Evolutionary conservation across 1,139 yeast genomes (phyloP), one percentile per base, ranked within the genome.

Genomic region (Pneumocystis murina): DNA sequence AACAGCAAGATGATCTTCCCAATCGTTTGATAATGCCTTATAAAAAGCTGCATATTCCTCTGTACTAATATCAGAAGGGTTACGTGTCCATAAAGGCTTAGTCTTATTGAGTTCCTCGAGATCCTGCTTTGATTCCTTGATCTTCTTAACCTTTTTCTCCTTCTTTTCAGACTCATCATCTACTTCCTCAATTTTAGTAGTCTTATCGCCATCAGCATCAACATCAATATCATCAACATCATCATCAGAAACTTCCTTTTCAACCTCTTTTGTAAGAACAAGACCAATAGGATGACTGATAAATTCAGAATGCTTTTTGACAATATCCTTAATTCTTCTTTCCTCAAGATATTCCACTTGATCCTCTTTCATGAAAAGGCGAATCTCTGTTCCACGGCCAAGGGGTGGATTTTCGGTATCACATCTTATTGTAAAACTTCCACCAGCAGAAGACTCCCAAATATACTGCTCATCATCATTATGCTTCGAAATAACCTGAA

Each of bases 361-460:
- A 78, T 94, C 99, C 72, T 94, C 98, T 84, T 94, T 94, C 82
- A 94, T 81, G 86, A 90, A 91, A 78, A 94, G 83, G 82, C 97
- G 88, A 75, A 94, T 83, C 73, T 91, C 77, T 71, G 97, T 81
- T 88, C 99, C 99, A 82, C 99, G 92, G 71, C 89, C 83, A 70
- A 94, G 82, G 41, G 64, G 65, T 28, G 64, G 65, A 77, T 87
- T 86, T 70, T 80, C 76, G 65, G 70, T 72, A 75, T 94, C 99
- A 74, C 87, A 82, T 68, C 97, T 85, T 74, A 94, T 88, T 73
- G 97, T 89, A 82, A 92, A 94, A 80, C 94, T 92, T 77, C 99
- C 98, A 79, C 98, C 99, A 70, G 98, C 98, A 73, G 94, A 90
- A 64, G 98, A 92, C 82, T 94, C 98, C 99, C 99, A 94, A 74